Evolutionary conservation across 2,329 filamentous ascomycete genomes (phyloP), one percentile per base, ranked within the genome.

Genomic region (Monosporascus cannonballus): DNA sequence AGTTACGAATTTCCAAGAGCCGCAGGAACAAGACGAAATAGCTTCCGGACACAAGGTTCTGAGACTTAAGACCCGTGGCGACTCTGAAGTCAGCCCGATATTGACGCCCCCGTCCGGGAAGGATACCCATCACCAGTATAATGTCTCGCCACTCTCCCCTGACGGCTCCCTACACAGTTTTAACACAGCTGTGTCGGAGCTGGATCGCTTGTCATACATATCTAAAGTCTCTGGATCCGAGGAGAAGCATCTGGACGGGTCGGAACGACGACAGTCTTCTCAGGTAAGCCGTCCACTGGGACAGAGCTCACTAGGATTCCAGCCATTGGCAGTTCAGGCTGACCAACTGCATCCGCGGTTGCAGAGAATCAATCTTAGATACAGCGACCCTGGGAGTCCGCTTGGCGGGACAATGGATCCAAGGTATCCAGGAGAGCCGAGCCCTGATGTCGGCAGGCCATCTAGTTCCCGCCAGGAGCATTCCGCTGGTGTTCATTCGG

Each of bases 351-450:
- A 53, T 6, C 44, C 46, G 2, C 58, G 56, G 17, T 14, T 54
- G 7, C 50, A 54, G 17, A 60, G 58, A 37, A 56, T 51, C 45
- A 58, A 52, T 37, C 44, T 51, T 51, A 59, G 61, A 4, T 55
- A 64, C 38, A 66, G 64, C 48, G 62, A 66, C 49, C 62, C 62
- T 1, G 61, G 60, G 0, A 62, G 59, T 36, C 60, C 61, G 2
- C 48, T 54, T 38, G 53, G 30, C 25, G 51, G 52, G 49, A 48
- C 51, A 38, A 47, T 57, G 11, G 50, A 55, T 48, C 41, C 49
- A 3, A 53, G 53, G 20, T 56, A 48, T 20, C 53, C 58, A 30
- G 58, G 59, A 24, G 58, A 59, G 25, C 56, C 59, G 4, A 56
- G 56, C 17, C 59, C 55, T 5, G 51, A 57, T 36, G 51, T 57